Percentiles rank a stretch among this genome's conserved stretches.
phyloP scores from a whole-genome alignment of 352 stramenopile genomes.

The Phytophthora hybrid region DNA sequence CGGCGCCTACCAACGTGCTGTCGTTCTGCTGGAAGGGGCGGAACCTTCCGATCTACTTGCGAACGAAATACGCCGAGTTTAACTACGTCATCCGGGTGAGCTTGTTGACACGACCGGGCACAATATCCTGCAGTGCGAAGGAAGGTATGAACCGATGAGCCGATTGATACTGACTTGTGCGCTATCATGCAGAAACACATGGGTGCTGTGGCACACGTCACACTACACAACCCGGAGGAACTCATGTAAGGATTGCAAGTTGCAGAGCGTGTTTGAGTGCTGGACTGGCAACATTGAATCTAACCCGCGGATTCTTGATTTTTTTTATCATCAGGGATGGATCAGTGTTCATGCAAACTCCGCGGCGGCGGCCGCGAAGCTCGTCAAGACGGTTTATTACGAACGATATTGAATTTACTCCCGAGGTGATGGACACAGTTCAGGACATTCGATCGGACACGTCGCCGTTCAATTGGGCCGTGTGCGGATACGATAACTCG shows the following conservation, averaged over 20 bases:
- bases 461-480: constrained; percentile 87
- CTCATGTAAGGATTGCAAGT: constrained; percentile 59
- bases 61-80: constrained; percentile 90
- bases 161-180: constrained; percentile 10
- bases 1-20: constrained; percentile 72
- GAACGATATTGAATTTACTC: constrained; percentile 85
- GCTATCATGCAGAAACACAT: constrained; percentile 73
- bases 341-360: constrained; percentile 68
- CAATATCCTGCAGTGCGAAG: background rate
- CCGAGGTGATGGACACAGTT: constrained; percentile 72
- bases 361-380: constrained; percentile 66
- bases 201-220: constrained; percentile 77
- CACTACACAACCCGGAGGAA: constrained; percentile 77
- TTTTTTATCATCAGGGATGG: constrained; percentile 53
- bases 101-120: background rate
- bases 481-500: constrained; percentile 79
- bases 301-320: constrained; percentile 2
- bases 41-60: constrained; percentile 86
- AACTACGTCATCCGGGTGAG: constrained; percentile 88
- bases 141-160: too few relatives aligned
- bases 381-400: constrained; percentile 79
- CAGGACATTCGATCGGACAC: constrained; percentile 85
- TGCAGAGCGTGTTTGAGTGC: background rate
- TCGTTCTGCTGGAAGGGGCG: constrained; percentile 92
- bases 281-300: background rate